A percentile compares a stretch with the other conserved stretches of the same genome.
Evolutionary conservation across 2,329 filamentous ascomycete genomes (phyloP).

Genomic region (Capronia americana): DNA sequence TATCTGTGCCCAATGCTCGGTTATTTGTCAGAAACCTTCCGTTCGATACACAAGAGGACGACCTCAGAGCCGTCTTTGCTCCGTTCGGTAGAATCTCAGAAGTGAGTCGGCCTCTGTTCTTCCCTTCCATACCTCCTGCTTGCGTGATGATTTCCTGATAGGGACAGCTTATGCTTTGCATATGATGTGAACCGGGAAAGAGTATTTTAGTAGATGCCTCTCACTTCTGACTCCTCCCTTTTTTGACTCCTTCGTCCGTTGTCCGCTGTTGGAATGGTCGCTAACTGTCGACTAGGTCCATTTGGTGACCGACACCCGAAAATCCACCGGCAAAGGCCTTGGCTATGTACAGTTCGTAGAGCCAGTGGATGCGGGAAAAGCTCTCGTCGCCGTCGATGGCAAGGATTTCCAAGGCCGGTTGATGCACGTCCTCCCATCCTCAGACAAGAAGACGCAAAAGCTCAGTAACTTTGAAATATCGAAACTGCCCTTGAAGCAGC

Average conservation of each 20-base stretch:
- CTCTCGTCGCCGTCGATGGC: slow-evolving; percentile 80
- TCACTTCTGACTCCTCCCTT: slow-evolving; percentile 70
- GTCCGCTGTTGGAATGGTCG: slow-evolving; percentile 36
- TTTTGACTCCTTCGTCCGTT: slow-evolving; percentile 38
- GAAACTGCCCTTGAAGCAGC: slow-evolving; percentile 91
- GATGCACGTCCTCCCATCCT: slow-evolving; percentile 85
- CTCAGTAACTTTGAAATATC: slow-evolving; percentile 89
- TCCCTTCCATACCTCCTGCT: slow-evolving; percentile 37
- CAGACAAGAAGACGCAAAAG: slow-evolving; percentile 78
- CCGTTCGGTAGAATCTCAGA: slow-evolving; percentile 80
- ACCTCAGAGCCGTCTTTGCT: slow-evolving; percentile 73
- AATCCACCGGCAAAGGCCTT: slow-evolving; percentile 83
- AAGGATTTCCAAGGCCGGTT: slow-evolving; percentile 91
- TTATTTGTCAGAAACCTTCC: slow-evolving; percentile 89
- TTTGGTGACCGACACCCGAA: slow-evolving; percentile 73
- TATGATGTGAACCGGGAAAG: slow-evolving; percentile 88
- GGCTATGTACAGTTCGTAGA: slow-evolving; percentile 82
- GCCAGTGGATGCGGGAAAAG: slow-evolving; percentile 74
- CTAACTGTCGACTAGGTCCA: slow-evolving; percentile 74
- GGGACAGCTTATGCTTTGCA: slow-evolving; percentile 98
- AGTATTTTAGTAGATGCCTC: slow-evolving; percentile 99
- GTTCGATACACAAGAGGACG: slow-evolving; percentile 77
- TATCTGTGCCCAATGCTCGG: slow-evolving; percentile 64
- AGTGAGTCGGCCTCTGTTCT: slow-evolving; percentile 65
- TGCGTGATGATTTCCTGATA: slow-evolving; percentile 98